Conservation (phyloP, 2,329 filamentous ascomycete genomes). For the Lasiodiplodia sp. region DNA sequence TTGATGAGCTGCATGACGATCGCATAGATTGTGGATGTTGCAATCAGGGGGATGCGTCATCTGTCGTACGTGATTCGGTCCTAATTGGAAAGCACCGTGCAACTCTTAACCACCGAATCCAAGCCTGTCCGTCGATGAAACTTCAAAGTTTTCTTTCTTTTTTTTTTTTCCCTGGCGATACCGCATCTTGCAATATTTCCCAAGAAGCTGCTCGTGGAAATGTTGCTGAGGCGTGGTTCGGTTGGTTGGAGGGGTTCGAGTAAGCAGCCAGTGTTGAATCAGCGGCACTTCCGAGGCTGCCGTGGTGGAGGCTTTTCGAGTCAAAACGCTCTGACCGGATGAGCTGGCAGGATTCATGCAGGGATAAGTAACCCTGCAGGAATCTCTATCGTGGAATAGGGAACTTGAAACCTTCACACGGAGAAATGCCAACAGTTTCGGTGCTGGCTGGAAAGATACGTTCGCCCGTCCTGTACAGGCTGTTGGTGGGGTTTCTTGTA, state of each 20-base stretch:
- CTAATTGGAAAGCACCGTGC: not conserved
- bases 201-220: not conserved
- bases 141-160: too few species aligned
- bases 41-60: conserved; percentile 8
- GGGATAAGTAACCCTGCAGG: too few species aligned
- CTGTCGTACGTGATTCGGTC: not conserved
- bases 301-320: not conserved
- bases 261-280: not conserved
- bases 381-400: too few species aligned
- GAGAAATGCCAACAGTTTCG: too few species aligned
- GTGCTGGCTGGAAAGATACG: too few species aligned
- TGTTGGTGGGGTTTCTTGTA: too few species aligned
- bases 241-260: not conserved
- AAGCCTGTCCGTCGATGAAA: not conserved
- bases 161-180: not conserved
- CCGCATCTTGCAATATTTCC: not conserved
- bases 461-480: too few species aligned
- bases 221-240: not conserved
- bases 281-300: conserved; percentile 9
- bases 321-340: not conserved
- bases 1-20: not conserved
- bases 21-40: not conserved
- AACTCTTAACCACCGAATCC: not conserved
- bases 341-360: not conserved
- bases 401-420: too few species aligned